Percentiles rank a stretch among this genome's conserved stretches.
Evolutionary conservation across 495 filamentous ascomycete species (phyloP).

Genomic region (Alectoria sarmentosa): DNA sequence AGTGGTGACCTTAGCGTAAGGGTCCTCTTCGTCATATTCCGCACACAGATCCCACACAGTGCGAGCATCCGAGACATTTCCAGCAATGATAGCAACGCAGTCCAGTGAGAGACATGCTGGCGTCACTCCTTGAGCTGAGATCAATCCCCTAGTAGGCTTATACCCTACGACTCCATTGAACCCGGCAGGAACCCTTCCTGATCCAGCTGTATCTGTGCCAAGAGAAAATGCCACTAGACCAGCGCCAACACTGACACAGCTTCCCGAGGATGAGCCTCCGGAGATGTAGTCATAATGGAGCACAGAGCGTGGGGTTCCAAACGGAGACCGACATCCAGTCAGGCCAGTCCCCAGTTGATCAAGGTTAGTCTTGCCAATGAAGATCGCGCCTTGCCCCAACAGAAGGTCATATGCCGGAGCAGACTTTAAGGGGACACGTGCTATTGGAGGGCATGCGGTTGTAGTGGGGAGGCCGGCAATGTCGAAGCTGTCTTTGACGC

Average conservation of each 20-base stretch:
- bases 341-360: constrained; percentile 63
- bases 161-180: constrained; percentile 62
- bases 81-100: constrained; percentile 52
- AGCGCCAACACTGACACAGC: constrained; percentile 50
- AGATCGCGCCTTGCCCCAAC: constrained; percentile 45
- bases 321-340: constrained; percentile 55
- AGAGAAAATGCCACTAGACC: constrained; percentile 55
- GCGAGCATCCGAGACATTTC: constrained; percentile 45
- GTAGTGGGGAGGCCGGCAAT: constrained; percentile 51
- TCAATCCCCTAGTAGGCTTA: constrained; percentile 59
- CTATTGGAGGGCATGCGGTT: constrained; percentile 48
- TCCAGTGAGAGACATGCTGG: constrained; percentile 58
- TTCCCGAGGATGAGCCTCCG: constrained; percentile 58
- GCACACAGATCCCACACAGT: constrained; percentile 49
- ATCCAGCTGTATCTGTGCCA: constrained; percentile 61
- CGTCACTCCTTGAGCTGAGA: constrained; percentile 50
- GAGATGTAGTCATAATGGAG: constrained; percentile 50
- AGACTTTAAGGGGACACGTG: constrained; percentile 40
- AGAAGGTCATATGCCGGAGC: constrained; percentile 34
- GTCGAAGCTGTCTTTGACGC: constrained; percentile 59
- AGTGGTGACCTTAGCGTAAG: constrained; percentile 45
- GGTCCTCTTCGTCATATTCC: constrained; percentile 46
- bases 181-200: constrained; percentile 52
- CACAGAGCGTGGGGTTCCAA: constrained; percentile 47
- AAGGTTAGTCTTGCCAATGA: constrained; percentile 61